phyloP scores from a whole-genome alignment of 2,329 filamentous ascomycete species.

The Coleophoma cylindrospora region DNA sequence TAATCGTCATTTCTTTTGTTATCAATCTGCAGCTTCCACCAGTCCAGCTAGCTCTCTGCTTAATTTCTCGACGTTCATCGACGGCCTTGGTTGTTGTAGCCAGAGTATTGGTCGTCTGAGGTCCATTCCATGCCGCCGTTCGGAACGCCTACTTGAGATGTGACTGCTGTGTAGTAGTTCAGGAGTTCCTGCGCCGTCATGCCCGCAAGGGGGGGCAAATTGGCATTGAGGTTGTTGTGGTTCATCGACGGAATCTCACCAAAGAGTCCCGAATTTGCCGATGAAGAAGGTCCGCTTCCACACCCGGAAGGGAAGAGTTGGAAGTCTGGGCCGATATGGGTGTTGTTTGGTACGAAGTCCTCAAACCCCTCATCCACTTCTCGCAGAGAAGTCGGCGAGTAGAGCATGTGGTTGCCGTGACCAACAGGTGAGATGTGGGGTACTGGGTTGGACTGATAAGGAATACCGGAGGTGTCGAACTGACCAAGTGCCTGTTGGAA shows the following conservation, averaged over 20 bases:
- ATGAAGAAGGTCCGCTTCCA: conserved; percentile 13
- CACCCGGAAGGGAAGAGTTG: conserved; percentile 22
- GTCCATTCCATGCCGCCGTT: conserved; percentile 19
- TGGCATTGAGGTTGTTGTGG: conserved; percentile 9
- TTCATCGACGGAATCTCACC: conserved; percentile 18
- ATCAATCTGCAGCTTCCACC: conserved; percentile 13
- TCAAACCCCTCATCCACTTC: conserved; percentile 53
- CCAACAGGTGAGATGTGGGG: conserved; percentile 65
- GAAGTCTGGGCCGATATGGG: conserved; percentile 16
- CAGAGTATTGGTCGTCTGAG: conserved; percentile 16
- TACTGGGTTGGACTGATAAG: conserved; percentile 22
- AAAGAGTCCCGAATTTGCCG: conserved; percentile 19
- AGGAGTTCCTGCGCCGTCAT: conserved; percentile 19
- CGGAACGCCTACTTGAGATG: conserved; percentile 11
- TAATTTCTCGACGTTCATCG: neutral
- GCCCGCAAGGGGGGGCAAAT: conserved; percentile 9
- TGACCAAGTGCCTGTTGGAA: conserved; percentile 27
- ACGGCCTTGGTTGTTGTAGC: conserved; percentile 12
- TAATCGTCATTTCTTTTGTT: conserved; percentile 1
- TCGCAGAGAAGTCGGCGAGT: conserved; percentile 56
- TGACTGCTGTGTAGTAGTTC: conserved; percentile 22
- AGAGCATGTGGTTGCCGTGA: conserved; percentile 64
- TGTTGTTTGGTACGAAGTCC: conserved; percentile 18
- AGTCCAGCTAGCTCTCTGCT: conserved; percentile 10
- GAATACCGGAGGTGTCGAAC: conserved; percentile 24